Evolutionary conservation across 140 eudicot genomes (phyloP).

Genomic region (Flaveria floridana): DNA sequence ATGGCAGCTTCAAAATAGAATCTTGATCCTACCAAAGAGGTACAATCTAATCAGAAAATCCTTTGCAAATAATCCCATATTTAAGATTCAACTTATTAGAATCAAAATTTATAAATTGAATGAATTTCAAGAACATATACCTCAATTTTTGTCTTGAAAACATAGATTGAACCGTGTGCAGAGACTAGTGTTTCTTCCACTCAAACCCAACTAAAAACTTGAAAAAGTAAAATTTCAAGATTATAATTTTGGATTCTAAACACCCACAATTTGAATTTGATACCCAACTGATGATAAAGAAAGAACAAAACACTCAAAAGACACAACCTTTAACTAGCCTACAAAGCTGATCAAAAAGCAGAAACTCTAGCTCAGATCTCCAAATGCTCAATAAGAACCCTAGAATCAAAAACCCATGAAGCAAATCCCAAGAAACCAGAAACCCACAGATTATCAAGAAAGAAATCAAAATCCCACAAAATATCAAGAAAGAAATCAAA

Average conservation of each 20-base stretch:
- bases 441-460: not conserved
- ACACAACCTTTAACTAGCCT: slow-evolving; percentile 36
- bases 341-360: slow-evolving; percentile 30
- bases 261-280: slow-evolving; percentile 37
- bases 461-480: slow-evolving; percentile 12
- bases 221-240: slow-evolving; percentile 19
- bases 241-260: slow-evolving; percentile 6
- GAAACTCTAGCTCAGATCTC: slow-evolving; percentile 33
- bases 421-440: slow-evolving; percentile 1
- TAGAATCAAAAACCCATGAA: slow-evolving; percentile 18
- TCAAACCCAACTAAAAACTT: slow-evolving; percentile 17
- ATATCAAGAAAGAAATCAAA: not conserved
- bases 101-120: not conserved
- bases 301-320: slow-evolving; percentile 36
- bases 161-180: slow-evolving; percentile 21
- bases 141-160: slow-evolving; percentile 22
- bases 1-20: slow-evolving; percentile 32
- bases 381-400: slow-evolving; percentile 34
- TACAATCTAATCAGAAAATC: not conserved
- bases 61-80: slow-evolving; percentile 20
- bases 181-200: slow-evolving; percentile 27
- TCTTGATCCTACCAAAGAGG: slow-evolving; percentile 30
- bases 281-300: slow-evolving; percentile 31
- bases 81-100: slow-evolving; percentile 15
- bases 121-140: slow-evolving; percentile 19